Evolutionary conservation across 768 basidiomycete genomes (phyloP).

Genomic region (Erythrobasidium yunnanense): DNA sequence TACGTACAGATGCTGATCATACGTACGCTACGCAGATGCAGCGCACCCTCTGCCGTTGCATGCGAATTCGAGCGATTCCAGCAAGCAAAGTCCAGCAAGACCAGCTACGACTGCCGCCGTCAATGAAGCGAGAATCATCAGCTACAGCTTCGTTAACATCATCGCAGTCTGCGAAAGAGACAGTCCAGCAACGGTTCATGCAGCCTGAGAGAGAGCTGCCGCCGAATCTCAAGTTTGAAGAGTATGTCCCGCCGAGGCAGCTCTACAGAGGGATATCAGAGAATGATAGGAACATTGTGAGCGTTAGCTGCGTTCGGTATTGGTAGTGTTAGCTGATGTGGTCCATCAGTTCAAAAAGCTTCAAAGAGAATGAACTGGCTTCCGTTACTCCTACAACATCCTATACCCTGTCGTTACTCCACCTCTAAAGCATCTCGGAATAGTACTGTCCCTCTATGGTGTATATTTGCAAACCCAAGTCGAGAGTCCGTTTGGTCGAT

Average conservation of each 20-base stretch:
- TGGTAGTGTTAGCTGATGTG: background rate
- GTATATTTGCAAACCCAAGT: conserved; percentile 19
- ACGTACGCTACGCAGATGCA: background rate
- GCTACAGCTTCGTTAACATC: too few species aligned
- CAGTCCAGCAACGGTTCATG: too few species aligned
- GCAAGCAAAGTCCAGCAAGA: background rate
- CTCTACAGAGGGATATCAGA: conserved; percentile 11
- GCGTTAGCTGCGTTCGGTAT: background rate
- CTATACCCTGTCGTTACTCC: background rate
- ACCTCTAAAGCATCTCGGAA: conserved; percentile 1
- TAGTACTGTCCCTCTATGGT: conserved; percentile 12
- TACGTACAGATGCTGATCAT: background rate
- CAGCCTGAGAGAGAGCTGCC: background rate
- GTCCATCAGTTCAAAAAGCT: conserved; percentile 14
- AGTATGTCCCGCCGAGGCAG: conserved; percentile 14
- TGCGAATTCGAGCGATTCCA: conserved; percentile 17
- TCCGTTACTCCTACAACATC: background rate
- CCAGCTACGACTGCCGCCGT: conserved; percentile 1
- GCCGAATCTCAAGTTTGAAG: conserved; percentile 13
- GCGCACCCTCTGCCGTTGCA: background rate
- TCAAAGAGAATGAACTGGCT: background rate
- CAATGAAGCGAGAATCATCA: background rate
- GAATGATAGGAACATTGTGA: conserved; percentile 7
- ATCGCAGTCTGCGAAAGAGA: too few species aligned
- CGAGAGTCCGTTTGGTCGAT: conserved; percentile 24